Evolutionary conservation across 2,329 filamentous ascomycete genomes (phyloP), one percentile per base, ranked within the genome.

Genomic region (Talaromyces sp.): DNA sequence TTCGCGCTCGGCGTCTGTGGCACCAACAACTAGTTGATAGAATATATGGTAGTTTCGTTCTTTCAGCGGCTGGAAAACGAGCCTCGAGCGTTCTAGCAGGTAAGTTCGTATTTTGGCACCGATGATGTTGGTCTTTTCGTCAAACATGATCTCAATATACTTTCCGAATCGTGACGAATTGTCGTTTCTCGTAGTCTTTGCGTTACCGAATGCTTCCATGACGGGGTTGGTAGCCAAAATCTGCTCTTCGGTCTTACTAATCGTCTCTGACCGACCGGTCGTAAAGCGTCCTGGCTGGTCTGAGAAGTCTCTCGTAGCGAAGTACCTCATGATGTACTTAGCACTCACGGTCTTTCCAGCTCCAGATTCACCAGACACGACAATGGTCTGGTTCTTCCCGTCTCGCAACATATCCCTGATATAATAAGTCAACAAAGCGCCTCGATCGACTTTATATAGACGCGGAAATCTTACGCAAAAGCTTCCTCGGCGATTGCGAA

Each of bases 321-420:
- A 99, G 81, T 99, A 99, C 72, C 95, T 88, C 95, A 99, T 99
- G 76, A 99, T 98, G 80, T 99, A 98, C 81, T 99, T 99, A 71
- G 95, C 95, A 79, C 93, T 98, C 76, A 99, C 95, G 5, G 95
- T 99, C 82, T 99, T 99, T 73, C 95, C 95, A 67, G 95, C 95
- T 85, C 95, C 95, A 61, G 95, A 99, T 79, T 99, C 95, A 76
- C 95, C 95, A 39, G 95, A 99, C n/a, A 99, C 95, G 60, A 99
- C 95, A 67, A 99, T 91, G 42, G 95, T 99, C 81, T 99, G 95
- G 79, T 99, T 99, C 79, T 92, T 93, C 70, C 86, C 85, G 80
- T 97, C 95, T 68, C 95, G 90, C 74, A 99, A 80, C 95, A 99
- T 99, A 81, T 99, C 95, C 74, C 91, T 95, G 70, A 31, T 3